Conservation (phyloP, 169 alveolate species). For the Plasmodium reichenowi region DNA sequence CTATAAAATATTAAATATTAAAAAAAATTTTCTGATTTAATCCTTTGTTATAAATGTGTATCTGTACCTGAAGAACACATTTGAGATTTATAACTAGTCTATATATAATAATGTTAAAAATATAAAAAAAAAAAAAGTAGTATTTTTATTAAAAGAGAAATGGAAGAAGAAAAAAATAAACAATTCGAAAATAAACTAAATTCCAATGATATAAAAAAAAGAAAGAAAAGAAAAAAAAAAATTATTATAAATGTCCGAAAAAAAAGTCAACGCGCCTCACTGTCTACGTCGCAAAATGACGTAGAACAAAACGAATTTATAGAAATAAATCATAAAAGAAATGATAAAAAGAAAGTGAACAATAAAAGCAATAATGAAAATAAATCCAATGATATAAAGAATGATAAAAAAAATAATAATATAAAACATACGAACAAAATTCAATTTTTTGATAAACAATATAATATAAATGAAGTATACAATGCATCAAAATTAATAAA, state of each 20-base stretch:
- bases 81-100: no score
- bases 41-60: no score
- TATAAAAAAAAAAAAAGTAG: not conserved
- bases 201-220: constrained; percentile 12
- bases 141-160: constrained; percentile 6
- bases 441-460: constrained; percentile 36
- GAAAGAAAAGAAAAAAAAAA: constrained; percentile 52
- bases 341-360: constrained; percentile 1
- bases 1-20: no score
- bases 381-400: constrained; percentile 1
- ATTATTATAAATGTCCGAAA: constrained; percentile 49
- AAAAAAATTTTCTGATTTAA: no score
- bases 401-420: constrained; percentile 7
- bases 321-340: not conserved
- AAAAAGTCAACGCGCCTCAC: constrained; percentile 3
- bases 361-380: constrained; percentile 2
- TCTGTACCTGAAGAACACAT: no score
- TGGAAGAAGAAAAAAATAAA: constrained; percentile 26
- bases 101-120: not conserved
- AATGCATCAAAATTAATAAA: not conserved
- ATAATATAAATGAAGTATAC: constrained; percentile 19
- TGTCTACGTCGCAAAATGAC: no score
- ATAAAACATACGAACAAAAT: constrained; percentile 7
- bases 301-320: not conserved
- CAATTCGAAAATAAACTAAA: constrained; percentile 8